phyloP scores from a whole-genome alignment of 441 rosid genomes.

The Pelargonium cotyledonis region DNA sequence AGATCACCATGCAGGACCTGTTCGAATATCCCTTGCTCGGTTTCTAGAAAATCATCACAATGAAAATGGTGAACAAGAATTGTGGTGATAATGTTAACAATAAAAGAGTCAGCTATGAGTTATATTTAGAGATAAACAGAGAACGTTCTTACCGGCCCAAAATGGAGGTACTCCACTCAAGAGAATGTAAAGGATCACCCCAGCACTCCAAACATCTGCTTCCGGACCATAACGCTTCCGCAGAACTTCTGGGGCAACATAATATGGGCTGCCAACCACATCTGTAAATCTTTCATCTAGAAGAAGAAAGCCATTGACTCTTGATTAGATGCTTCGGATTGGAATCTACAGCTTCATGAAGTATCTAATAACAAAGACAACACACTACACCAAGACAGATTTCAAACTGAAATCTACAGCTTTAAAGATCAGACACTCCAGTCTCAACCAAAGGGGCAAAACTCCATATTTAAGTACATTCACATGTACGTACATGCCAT shows the following conservation, averaged over 20 bases:
- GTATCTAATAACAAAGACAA: not conserved
- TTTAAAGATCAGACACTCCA: too few relatives aligned
- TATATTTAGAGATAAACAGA: not conserved
- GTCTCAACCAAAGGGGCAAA: too few relatives aligned
- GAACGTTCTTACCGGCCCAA: constrained; percentile 72
- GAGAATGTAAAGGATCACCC: constrained; percentile 81
- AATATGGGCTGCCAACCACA: constrained; percentile 97
- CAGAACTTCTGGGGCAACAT: constrained; percentile 95
- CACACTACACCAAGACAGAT: not conserved
- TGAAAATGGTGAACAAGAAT: constrained; percentile 7
- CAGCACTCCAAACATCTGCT: constrained; percentile 99
- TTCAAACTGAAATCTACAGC: too few relatives aligned
- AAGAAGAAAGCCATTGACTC: constrained; percentile 10
- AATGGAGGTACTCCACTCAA: constrained; percentile 97
- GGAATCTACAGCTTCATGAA: constrained; percentile 6
- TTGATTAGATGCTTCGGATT: not conserved
- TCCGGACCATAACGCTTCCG: constrained; percentile 82
- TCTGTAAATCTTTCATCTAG: constrained; percentile 74
- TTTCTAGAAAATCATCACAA: constrained; percentile 36
- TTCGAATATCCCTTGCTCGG: constrained; percentile 83
- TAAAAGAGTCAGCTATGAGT: not conserved
- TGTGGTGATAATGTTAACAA: not conserved
- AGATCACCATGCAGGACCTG: constrained; percentile 92
- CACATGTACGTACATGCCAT: too few relatives aligned
- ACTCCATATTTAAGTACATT: too few relatives aligned